Conservation (phyloP, 768 basidiomycete species). For the Strobilomyces confusus region DNA sequence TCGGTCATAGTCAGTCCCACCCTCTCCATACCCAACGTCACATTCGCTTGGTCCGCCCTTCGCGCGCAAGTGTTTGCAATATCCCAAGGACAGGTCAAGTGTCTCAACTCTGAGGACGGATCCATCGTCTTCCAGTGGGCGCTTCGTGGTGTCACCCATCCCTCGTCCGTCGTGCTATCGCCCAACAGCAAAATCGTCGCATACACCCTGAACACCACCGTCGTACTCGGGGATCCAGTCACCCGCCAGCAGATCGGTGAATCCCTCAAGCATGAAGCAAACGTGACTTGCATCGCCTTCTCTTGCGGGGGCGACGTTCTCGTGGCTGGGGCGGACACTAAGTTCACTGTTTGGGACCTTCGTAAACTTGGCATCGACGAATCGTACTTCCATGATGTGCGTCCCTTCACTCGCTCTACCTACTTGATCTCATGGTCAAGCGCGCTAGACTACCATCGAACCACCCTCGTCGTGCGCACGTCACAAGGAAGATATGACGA, state of each 20-base stretch:
- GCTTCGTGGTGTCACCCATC: constrained; percentile 4
- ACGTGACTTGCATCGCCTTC: constrained; percentile 13
- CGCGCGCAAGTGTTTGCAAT: constrained; percentile 11
- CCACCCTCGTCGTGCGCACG: not conserved
- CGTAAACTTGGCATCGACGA: not conserved
- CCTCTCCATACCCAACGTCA: not conserved
- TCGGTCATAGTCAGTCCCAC: constrained; percentile 11
- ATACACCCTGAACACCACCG: constrained; percentile 8
- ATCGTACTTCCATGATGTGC: constrained; percentile 1
- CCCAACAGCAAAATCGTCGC: constrained; percentile 13
- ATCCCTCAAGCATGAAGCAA: constrained; percentile 2
- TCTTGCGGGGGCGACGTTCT: constrained; percentile 9
- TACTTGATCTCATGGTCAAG: not conserved
- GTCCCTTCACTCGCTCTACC: not conserved
- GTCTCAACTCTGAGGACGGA: constrained; percentile 14
- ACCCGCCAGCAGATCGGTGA: constrained; percentile 10
- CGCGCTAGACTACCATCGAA: not conserved
- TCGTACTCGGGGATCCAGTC: constrained; percentile 10
- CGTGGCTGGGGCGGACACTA: constrained; percentile 3
- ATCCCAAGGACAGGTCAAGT: constrained; percentile 19
- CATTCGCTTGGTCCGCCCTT: constrained; percentile 10
- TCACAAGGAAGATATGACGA: constrained; percentile 2
- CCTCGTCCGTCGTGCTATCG: constrained; percentile 11
- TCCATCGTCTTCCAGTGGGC: constrained; percentile 13
- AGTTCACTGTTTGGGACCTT: constrained; percentile 15